Evolutionary conservation across 305 asterid genomes (phyloP), one percentile per base, ranked within the genome.

Genomic region (Solanum hybrid): DNA sequence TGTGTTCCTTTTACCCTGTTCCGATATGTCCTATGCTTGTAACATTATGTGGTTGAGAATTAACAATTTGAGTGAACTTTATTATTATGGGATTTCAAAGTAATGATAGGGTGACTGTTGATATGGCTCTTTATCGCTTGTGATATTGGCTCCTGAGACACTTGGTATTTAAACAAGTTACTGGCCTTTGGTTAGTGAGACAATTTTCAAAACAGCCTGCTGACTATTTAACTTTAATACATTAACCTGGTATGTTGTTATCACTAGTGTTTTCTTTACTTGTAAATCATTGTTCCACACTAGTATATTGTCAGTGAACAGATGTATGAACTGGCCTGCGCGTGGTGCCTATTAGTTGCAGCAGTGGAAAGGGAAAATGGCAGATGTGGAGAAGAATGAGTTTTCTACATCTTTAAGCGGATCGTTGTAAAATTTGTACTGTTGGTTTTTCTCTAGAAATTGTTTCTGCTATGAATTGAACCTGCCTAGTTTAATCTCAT

Each of bases 21-120:
- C 56, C 10, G n/a, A 72, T 88, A 88, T 78, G 79, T 32, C 88
- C 89, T 34, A 88, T 13, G 36, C 36, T 31, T 78, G 90, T 88
- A 88, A 32, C 75, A 69, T 31, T 88, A 69, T 32, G 90, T 35
- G 79, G 76, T 76, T 51, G 37, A 40, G 86, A 56, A 8, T 73
- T 72, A 51, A 88, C 86, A 16, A 35, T 79, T 56, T 17, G 79
- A 88, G 86, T 56, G 90, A 40, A 56, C 40, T 35, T 56, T 16
- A 34, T 88, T 60, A 10, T 60, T 26, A 88, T 77, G 56, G 13
- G 73, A 29, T 87, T 73, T 75, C 88, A 56, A 84, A 56, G 32
- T 85, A 34, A 31, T 56, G 31, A 36, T 85, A 85, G 46, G 42
- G 88, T 56, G 88, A 32, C 27, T 37, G 88, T 56, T 85, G 88